phyloP scores from a whole-genome alignment of 805 yeast genomes.

The Ogataea naganishii region DNA sequence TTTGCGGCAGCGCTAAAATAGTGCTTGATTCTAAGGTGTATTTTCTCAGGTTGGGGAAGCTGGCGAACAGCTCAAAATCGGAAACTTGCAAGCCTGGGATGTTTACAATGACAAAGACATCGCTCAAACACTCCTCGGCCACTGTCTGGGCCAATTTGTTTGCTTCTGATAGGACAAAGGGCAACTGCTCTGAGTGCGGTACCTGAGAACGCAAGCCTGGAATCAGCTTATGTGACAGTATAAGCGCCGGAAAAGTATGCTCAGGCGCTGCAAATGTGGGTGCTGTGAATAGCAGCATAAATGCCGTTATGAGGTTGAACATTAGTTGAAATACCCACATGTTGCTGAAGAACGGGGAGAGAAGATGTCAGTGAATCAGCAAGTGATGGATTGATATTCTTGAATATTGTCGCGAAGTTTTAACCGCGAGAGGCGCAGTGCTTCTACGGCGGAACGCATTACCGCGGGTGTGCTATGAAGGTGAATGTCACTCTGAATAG shows the following conservation, averaged over 20 bases:
- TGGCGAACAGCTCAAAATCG: slow-evolving; percentile 34
- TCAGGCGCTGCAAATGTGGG: not conserved
- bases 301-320: too few species aligned
- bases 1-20: slow-evolving; percentile 47
- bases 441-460: too few species aligned
- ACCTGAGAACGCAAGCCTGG: slow-evolving; percentile 21
- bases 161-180: slow-evolving; percentile 19
- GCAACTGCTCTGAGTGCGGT: slow-evolving; percentile 21
- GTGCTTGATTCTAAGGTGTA: slow-evolving; percentile 53
- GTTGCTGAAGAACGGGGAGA: too few species aligned
- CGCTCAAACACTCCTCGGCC: slow-evolving; percentile 36
- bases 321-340: too few species aligned
- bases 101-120: slow-evolving; percentile 47
- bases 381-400: too few species aligned
- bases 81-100: slow-evolving; percentile 42
- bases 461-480: too few species aligned
- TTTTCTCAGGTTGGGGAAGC: slow-evolving; percentile 41
- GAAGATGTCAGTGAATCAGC: too few species aligned
- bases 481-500: too few species aligned
- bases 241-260: slow-evolving; percentile 16
- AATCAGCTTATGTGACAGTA: slow-evolving; percentile 17
- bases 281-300: too few species aligned
- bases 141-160: slow-evolving; percentile 10
- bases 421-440: too few species aligned
- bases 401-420: too few species aligned